A percentile compares a stretch with the other conserved stretches of the same genome.
phyloP scores from a whole-genome alignment of 352 stramenopile genomes.

The Phytopythium chamaehyphon region DNA sequence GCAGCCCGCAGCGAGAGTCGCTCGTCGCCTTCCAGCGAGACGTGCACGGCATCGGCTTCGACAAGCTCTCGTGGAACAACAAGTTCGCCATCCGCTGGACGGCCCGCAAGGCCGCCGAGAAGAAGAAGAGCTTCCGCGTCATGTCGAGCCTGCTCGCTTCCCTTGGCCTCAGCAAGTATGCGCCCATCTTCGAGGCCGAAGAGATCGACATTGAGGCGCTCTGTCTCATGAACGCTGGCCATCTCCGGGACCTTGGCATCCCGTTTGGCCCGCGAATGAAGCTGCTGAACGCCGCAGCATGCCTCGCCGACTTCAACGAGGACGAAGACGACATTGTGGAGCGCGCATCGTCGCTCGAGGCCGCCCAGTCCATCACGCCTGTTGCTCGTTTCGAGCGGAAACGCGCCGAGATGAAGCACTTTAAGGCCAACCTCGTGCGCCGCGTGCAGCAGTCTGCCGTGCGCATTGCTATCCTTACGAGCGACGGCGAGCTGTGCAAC shows the following conservation, averaged over 20 bases:
- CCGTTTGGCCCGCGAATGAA: constrained; percentile 84
- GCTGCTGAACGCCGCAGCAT: constrained; percentile 77
- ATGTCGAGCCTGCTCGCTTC: constrained; percentile 80
- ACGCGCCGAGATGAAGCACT: constrained; percentile 81
- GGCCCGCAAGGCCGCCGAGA: constrained; percentile 74
- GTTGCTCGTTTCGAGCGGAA: constrained; percentile 81
- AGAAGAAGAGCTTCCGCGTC: constrained; percentile 87
- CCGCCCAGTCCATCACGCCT: constrained; percentile 58
- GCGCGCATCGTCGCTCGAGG: constrained; percentile 42
- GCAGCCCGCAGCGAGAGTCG: constrained; percentile 69
- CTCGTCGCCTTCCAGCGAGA: constrained; percentile 86
- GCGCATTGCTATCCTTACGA: constrained; percentile 81
- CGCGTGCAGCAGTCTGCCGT: constrained; percentile 84
- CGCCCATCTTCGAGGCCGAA: constrained; percentile 81
- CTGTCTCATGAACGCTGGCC: constrained; percentile 83
- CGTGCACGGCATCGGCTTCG: constrained; percentile 80
- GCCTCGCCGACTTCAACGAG: constrained; percentile 80
- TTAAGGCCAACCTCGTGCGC: constrained; percentile 76
- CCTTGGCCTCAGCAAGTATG: constrained; percentile 81
- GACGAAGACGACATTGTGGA: constrained; percentile 69
- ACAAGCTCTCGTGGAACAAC: constrained; percentile 83
- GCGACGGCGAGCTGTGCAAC: constrained; percentile 82
- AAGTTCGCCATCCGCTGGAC: constrained; percentile 84
- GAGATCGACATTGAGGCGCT: constrained; percentile 87
- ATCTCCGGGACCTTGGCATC: constrained; percentile 79